Evolutionary conservation across 2,329 filamentous ascomycete species (phyloP).

Genomic region (Fusarium armeniacum): DNA sequence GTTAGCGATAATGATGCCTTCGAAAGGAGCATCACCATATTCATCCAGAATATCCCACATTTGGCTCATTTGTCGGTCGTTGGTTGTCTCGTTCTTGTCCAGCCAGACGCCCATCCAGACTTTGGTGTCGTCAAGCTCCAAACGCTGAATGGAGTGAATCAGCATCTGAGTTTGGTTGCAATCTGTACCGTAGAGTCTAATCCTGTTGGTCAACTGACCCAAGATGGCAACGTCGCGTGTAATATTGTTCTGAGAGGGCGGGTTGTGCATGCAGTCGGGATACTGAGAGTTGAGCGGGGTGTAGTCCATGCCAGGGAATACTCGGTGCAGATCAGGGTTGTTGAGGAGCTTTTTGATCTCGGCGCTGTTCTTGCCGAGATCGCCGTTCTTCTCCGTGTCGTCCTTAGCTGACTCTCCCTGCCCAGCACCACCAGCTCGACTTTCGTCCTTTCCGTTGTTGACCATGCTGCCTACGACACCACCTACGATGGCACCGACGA

Average conservation of each 20-base stretch:
- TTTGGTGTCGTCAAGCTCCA: constrained; percentile 82
- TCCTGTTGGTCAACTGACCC: constrained; percentile 87
- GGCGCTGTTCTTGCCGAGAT: constrained; percentile 78
- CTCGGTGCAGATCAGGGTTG: constrained; percentile 86
- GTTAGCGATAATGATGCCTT: constrained; percentile 85
- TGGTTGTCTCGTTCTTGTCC: constrained; percentile 85
- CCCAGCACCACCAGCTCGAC: constrained; percentile 26
- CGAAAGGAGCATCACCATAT: constrained; percentile 78
- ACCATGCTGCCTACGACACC: constrained; percentile 82
- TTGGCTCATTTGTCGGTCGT: constrained; percentile 82
- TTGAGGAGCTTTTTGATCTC: constrained; percentile 87
- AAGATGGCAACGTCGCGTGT: constrained; percentile 92
- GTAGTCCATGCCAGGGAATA: constrained; percentile 96
- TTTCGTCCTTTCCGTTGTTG: constrained; percentile 55
- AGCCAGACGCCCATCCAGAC: constrained; percentile 97
- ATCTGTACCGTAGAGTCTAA: constrained; percentile 94
- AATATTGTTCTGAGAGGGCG: constrained; percentile 92
- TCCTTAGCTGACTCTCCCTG: constrained; percentile 66
- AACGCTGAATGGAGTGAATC: constrained; percentile 81
- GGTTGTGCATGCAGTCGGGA: constrained; percentile 81
- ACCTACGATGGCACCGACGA: constrained; percentile 79
- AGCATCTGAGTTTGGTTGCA: constrained; percentile 98
- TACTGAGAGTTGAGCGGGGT: constrained; percentile 93
- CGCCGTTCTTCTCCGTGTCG: constrained; percentile 75
- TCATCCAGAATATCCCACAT: constrained; percentile 86